Evolutionary conservation across 148 eudicot genomes (phyloP), one percentile per base, ranked within the genome.

Genomic region (Persicaria tinctoria): DNA sequence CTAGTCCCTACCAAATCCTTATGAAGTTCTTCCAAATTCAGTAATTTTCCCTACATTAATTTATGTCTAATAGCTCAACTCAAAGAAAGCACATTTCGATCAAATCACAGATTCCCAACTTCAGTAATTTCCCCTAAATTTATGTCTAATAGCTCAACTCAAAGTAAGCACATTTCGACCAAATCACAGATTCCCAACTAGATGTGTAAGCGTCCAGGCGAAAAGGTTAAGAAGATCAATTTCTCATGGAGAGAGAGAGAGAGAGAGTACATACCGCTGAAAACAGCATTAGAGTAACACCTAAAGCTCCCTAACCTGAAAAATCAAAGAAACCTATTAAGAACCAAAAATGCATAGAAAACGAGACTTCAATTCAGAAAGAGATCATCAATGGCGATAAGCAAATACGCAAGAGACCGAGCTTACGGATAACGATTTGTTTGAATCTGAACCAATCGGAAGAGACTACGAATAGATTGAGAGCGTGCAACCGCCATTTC

Each of bases 291-390:
- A 14, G 68, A 56, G 51, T 55, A 74, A 74, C 38, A 56, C 55
- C 76, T 57, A 32, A 5, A 57, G 68, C 76, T 55, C 57, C 76
- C 68, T 13, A 55, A 74, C 76, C 76, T 74, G 66, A 59, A 45
- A 56, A 44, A 3, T 23, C 13, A 60, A 60, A 60, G 16, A 10
- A 23, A 14, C 12, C 44, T 23, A 20, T 18, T 16, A 57, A 17
- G 64, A 32, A 17, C 64, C 38, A 57, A 18, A 18, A n/a, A 18
- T 6, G 38, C 32, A 17, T 18, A 8, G 4, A 60, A 23, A 60
- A 60, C 41, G 12, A 41, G 10, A 60, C 11, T 20, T 20, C 27
- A 8, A 3, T 27, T n/a, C 3, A 27, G 64, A 18, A 32, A 57
- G 64, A 23, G 5, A 60, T 41, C 44, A 60, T 20, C 10, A 60